Evolutionary conservation across 257 asterid species (phyloP).

Genomic region (Salvia rosmarinus): DNA sequence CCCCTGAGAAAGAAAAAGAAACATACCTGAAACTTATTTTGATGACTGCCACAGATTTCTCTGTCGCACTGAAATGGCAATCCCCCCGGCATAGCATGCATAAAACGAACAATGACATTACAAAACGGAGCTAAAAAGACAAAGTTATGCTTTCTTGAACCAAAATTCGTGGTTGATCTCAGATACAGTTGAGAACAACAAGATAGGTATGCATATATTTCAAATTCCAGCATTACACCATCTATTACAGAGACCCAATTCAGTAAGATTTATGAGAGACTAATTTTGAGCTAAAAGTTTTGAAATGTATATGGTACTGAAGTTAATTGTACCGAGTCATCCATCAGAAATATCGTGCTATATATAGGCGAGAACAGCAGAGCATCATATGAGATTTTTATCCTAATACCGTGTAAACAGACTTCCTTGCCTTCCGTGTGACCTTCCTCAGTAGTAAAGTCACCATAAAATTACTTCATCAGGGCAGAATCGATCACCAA

Average conservation of each 20-base stretch:
- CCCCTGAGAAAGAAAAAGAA: background rate
- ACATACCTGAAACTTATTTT: background rate
- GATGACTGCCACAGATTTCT: background rate
- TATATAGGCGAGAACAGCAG: background rate
- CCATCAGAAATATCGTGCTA: background rate
- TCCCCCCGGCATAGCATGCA: background rate
- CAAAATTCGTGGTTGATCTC: background rate
- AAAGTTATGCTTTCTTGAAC: background rate
- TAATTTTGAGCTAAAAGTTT: background rate
- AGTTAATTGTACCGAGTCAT: background rate
- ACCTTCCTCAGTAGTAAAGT: background rate
- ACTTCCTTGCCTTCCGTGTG: background rate
- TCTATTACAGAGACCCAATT: background rate
- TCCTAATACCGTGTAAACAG: background rate
- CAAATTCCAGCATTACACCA: background rate
- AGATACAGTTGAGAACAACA: no score
- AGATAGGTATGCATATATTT: background rate
- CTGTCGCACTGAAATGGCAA: background rate
- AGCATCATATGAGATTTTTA: background rate
- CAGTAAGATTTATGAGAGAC: background rate
- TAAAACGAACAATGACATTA: background rate
- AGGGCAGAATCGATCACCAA: background rate
- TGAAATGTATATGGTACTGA: background rate
- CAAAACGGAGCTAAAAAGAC: background rate
- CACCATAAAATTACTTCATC: slow-evolving; percentile 1